Conservation (phyloP, 441 rosid species). For the Monsonia emarginata region DNA sequence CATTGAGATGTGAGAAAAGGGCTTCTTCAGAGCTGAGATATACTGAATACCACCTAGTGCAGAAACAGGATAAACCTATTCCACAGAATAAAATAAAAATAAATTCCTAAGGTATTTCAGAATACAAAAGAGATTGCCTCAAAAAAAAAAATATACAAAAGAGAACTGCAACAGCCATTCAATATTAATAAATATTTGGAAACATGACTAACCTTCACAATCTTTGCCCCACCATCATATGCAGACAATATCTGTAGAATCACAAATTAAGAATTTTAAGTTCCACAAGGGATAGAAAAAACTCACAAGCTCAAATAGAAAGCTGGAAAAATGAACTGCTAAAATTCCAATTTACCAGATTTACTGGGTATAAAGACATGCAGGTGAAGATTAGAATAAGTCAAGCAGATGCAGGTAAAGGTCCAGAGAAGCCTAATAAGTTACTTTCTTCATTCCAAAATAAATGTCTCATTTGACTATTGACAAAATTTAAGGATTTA, state of each 20-base stretch:
- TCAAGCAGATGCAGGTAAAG: not conserved
- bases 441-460: too few relatives aligned
- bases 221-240: conserved; percentile 41
- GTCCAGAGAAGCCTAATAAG: not conserved
- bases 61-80: conserved; percentile 51
- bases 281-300: not conserved
- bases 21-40: conserved; percentile 44
- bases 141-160: too few relatives aligned
- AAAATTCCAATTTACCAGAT: not conserved
- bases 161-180: not conserved
- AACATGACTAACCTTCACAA: conserved; percentile 38
- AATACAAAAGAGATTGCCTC: not conserved
- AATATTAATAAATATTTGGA: not conserved
- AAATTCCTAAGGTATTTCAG: not conserved
- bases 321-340: not conserved
- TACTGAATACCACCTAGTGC: conserved; percentile 41
- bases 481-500: too few relatives aligned
- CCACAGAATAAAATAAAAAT: conserved; percentile 13
- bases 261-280: not conserved
- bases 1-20: conserved; percentile 45
- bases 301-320: not conserved
- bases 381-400: not conserved
- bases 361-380: not conserved
- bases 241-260: conserved; percentile 40
- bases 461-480: too few relatives aligned